Percentiles rank a stretch among this genome's conserved stretches.
These are phyloP conservation scores for Cladosporium sphaerospermum DNA, from an alignment of 2,329 filamentous ascomycete species.

Conservation along the genomic window DNA sequence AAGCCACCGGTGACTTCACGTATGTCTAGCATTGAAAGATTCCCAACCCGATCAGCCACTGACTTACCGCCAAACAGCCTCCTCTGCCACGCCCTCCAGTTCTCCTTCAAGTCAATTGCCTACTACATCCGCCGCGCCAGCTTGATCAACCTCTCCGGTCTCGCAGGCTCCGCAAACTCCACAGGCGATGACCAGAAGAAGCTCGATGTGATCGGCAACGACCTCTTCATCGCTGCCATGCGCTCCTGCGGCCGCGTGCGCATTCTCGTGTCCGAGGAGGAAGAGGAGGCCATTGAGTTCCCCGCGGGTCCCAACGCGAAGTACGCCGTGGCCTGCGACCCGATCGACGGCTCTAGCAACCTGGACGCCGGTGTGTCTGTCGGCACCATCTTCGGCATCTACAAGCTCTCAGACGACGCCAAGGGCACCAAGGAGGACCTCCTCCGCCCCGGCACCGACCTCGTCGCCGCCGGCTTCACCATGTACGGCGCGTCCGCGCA, in stretches of 20 bases:
- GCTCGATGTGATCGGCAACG: conserved; percentile 97
- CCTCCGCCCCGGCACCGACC: conserved; percentile 80
- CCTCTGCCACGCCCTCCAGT: conserved; percentile 94
- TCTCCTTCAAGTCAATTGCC: conserved; percentile 99
- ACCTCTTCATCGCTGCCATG: conserved; percentile 96
- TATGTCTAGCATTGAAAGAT: conserved; percentile 42
- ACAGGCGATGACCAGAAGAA: conserved; percentile 99
- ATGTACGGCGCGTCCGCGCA: conserved; percentile 99
- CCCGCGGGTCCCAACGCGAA: conserved; percentile 64
- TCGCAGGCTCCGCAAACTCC: conserved; percentile 89
- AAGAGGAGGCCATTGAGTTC: conserved; percentile 88
- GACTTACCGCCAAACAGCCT: conserved; percentile 51
- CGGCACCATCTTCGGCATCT: conserved; percentile 93
- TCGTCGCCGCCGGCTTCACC: conserved; percentile 94
- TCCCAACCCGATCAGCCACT: conserved; percentile 11
- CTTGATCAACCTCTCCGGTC: conserved; percentile 79
- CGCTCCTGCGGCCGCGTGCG: conserved; percentile 83
- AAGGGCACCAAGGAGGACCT: conserved; percentile 76
- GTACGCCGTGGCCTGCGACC: conserved; percentile 94
- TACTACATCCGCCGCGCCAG: conserved; percentile 98
- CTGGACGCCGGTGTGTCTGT: conserved; percentile 96
- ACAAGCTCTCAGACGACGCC: conserved; percentile 75
- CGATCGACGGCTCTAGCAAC: conserved; percentile 96
- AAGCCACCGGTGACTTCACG: conserved; percentile 98
- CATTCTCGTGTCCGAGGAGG: conserved; percentile 93